A percentile compares a stretch with the other conserved stretches of the same genome.
Evolutionary conservation across 2,329 filamentous ascomycete species (phyloP).

Genomic region (Cladophialophora bantiana): DNA sequence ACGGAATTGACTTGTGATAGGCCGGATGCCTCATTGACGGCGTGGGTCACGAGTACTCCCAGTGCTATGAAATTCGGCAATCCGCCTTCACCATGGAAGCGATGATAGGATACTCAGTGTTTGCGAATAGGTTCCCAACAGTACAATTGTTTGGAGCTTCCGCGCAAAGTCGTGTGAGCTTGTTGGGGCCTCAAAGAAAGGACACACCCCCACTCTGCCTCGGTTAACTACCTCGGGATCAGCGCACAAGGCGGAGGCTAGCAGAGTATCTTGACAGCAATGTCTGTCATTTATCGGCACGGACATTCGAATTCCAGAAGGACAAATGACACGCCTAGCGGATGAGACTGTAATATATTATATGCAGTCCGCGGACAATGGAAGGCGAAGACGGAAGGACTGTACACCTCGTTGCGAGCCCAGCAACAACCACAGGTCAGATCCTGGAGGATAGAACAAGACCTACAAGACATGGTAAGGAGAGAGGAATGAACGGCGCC

Average conservation of each 20-base stretch:
- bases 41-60: not conserved
- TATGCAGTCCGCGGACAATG: too few species aligned
- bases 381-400: too few species aligned
- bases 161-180: not conserved
- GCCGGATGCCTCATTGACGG: not conserved
- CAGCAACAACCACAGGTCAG: too few species aligned
- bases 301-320: too few species aligned
- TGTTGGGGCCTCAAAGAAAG: not conserved
- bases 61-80: not conserved
- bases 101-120: not conserved
- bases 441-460: too few species aligned
- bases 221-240: conserved; percentile 1
- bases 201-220: not conserved
- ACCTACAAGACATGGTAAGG: too few species aligned
- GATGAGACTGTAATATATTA: too few species aligned
- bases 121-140: not conserved
- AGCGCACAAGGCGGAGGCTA: not conserved
- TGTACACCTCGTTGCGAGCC: too few species aligned
- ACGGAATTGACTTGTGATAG: not conserved
- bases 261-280: not conserved
- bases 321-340: too few species aligned
- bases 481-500: too few species aligned
- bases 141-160: not conserved
- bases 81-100: not conserved
- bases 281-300: too few species aligned